Conservation (phyloP, 1,284 basidiomycete genomes). For the Boletus semigastroideus region DNA sequence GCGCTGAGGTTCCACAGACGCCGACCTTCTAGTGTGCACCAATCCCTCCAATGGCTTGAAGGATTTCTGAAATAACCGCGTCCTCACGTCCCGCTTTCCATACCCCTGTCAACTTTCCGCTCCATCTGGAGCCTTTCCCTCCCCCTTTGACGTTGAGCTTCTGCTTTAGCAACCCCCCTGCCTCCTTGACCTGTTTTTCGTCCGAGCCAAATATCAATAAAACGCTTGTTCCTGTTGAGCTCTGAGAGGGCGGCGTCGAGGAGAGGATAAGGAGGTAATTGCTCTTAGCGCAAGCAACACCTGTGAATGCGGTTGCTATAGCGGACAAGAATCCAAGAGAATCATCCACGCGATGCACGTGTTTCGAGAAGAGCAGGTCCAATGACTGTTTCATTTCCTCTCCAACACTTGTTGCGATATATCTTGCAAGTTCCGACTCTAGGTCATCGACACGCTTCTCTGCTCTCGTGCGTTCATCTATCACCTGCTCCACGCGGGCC, state of each 20-base stretch:
- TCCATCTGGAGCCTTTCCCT: constrained; percentile 65
- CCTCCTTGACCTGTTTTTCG: constrained; percentile 56
- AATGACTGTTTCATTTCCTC: constrained; percentile 30
- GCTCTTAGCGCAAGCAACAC: constrained; percentile 30
- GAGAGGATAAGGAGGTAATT: constrained; percentile 57
- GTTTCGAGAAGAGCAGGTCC: constrained; percentile 39
- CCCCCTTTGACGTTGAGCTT: constrained; percentile 63
- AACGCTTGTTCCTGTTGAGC: constrained; percentile 47
- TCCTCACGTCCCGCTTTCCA: constrained; percentile 50
- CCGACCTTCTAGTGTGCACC: neutral
- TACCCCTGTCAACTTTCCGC: constrained; percentile 59
- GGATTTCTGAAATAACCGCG: constrained; percentile 40
- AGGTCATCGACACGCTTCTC: constrained; percentile 65
- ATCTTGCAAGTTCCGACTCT: constrained; percentile 65
- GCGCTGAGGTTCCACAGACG: neutral
- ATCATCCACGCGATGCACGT: constrained; percentile 63
- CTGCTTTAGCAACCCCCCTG: constrained; percentile 57
- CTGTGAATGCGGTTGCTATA: constrained; percentile 51
- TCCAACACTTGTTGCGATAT: constrained; percentile 50
- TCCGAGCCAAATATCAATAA: constrained; percentile 62
- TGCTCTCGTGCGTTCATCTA: constrained; percentile 63
- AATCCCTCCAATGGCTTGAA: constrained; percentile 30
- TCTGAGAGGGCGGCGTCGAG: constrained; percentile 60
- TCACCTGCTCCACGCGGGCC: constrained; percentile 66
- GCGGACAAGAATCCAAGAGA: constrained; percentile 61